Evolutionary conservation across 1,139 yeast species (phyloP), one percentile per base, ranked within the genome.

Genomic region (Nematodospora anomalae): DNA sequence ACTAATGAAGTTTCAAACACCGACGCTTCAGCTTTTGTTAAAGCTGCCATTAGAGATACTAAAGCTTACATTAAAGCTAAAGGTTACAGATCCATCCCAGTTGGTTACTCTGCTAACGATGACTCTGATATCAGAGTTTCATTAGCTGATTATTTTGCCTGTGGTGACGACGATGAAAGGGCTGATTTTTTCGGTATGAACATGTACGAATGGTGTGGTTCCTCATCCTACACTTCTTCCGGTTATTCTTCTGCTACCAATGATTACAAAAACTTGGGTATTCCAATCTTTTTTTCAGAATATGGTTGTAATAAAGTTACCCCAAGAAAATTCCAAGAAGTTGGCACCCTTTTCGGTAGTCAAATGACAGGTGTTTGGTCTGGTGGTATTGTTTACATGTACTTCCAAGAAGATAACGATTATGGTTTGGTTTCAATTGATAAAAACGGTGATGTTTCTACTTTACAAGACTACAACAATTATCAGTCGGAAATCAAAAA

Each of bases 201-300:
- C 77, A 85, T 85, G 88, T 89, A 89, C 72, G 94, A 85, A 69
- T 89, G 96, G 96, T 89, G 97, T 74, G 96, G 96, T 49, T 52
- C 63, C 30, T 78, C 92, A 18, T 60, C 78, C 40, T 88, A 71
- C 68, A 45, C 62, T 33, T 45, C 57, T 11, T 85, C 95, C 32
- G 96, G 96, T 49, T 89, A 83, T 67, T 60, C 68, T 46, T 80
- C 69, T 46, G 79, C 90, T 65, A 86, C 96, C 30, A 64, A 71
- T 32, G 86, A 84, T 49, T 87, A 85, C 62, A 47, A 71, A 37
- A 76, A 83, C 61, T 62, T 82, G 56, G 80, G 94, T 21, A 70
- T 88, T 40, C 97, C 97, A 35, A 68, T 84, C 49, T 89, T 90
- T 71, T 80, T 90, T 61, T 85, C 96, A 36, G 97, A 90, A 67